These are phyloP conservation scores for Lepiota brunneoincarnata DNA, from an alignment of 768 basidiomycete species.

Conservation along the genomic window DNA sequence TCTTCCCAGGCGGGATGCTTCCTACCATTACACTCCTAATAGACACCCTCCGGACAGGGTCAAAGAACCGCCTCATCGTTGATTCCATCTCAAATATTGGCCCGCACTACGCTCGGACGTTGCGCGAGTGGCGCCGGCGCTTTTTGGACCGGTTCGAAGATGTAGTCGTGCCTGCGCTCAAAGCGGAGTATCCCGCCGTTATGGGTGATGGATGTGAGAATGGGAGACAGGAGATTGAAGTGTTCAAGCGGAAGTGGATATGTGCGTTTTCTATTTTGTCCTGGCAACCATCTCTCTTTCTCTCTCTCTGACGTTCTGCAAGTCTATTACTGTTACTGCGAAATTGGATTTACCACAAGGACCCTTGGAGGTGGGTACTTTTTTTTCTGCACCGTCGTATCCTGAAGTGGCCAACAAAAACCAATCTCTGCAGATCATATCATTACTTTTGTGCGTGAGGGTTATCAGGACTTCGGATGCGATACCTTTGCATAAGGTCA, in stretches of 20 bases:
- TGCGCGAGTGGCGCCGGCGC: slow-evolving; percentile 70
- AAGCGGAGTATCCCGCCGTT: slow-evolving; percentile 56
- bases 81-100: slow-evolving; percentile 72
- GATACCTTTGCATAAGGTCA: slow-evolving; percentile 33
- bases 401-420: background rate
- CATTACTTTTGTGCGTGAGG: slow-evolving; percentile 63
- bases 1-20: slow-evolving; percentile 72
- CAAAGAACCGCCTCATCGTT: slow-evolving; percentile 53
- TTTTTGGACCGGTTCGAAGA: slow-evolving; percentile 58
- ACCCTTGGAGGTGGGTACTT: slow-evolving; percentile 54
- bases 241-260: slow-evolving; percentile 75
- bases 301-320: background rate
- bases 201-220: slow-evolving; percentile 34
- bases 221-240: slow-evolving; percentile 51
- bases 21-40: slow-evolving; percentile 62
- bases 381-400: background rate
- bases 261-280: slow-evolving; percentile 39
- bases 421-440: slow-evolving; percentile 49
- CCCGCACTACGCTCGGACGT: slow-evolving; percentile 75
- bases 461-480: slow-evolving; percentile 57
- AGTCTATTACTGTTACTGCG: slow-evolving; percentile 60
- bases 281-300: background rate
- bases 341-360: slow-evolving; percentile 69
- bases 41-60: slow-evolving; percentile 40
- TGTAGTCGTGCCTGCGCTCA: slow-evolving; percentile 57